Base-by-base conservation (phyloP, 164 flowering plant genomes). In the Tetracentron sinense region DNA sequence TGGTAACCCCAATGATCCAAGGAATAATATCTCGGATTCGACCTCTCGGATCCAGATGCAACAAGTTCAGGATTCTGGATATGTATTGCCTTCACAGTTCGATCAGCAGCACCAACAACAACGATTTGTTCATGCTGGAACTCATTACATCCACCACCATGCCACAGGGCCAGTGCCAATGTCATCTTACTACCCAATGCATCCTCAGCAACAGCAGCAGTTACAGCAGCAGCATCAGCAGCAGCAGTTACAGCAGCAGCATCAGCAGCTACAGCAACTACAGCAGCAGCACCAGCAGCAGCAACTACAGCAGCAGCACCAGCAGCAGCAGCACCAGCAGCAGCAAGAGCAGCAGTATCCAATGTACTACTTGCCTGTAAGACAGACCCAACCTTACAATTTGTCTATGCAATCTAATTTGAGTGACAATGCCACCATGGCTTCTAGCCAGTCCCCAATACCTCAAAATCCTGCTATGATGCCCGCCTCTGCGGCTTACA, bases 121-220 rank as follows among this genome's bases (percentile, higher is more conserved):
- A 8, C 44, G 82, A 70, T 89, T 72, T 54, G 50, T 85, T 55
- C 88, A 79, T 57, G 69, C 87, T 51, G 85, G 83, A 47, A 50
- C 81, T 6, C 95, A 90, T 57, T 90, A 81, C 71, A 77, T 90
- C 23, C 89, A 83, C 7, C 91, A 85, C 26, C 82, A 72, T 7
- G 77, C 84, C 20, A 20, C 82, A 1, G 87, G 89, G 53, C 64
- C 77, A 0, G 74, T 84, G 31, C 90, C 89, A 44, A 65, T 84
- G 4, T 62, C 89, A 0, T 74, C 87, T 7, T 90, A 81, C 69
- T 89, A 85, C 63, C 86, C 76, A 30, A 72, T 89, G 53, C 86
- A 89, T 65, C 83, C 88, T 21, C 44, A n/a, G n/a, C n/a, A n/a
- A n/a, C 85, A 80, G 52, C 82, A 71, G 31, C 84, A 75, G 3